A percentile compares a stretch with the other conserved stretches of the same genome.
These are phyloP conservation scores for Phytophthora capsici DNA, from an alignment of 352 stramenopile species.

Conservation along the genomic window DNA sequence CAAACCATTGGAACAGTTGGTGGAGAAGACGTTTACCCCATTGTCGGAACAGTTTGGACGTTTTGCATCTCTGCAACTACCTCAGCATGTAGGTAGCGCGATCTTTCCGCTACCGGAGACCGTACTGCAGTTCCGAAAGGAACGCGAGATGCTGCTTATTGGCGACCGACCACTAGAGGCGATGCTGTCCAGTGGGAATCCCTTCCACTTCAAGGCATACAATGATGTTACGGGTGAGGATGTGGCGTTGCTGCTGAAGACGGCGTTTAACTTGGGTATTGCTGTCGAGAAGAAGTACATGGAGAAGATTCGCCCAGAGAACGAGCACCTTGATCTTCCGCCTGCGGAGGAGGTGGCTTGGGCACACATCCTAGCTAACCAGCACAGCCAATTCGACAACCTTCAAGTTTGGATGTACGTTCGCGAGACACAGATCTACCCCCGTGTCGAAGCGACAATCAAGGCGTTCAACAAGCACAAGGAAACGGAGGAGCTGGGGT, in stretches of 20 bases:
- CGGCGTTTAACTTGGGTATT: constrained; percentile 84
- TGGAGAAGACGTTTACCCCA: constrained; percentile 50
- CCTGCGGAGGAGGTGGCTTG: constrained; percentile 72
- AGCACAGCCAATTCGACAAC: constrained; percentile 86
- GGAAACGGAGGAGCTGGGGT: constrained; percentile 76
- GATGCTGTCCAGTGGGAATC: constrained; percentile 70
- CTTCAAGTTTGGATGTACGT: constrained; percentile 87
- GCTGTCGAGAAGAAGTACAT: constrained; percentile 86
- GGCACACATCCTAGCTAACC: constrained; percentile 83
- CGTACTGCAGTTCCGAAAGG: constrained; percentile 51
- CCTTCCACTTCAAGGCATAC: constrained; percentile 62
- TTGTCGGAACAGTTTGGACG: constrained; percentile 50
- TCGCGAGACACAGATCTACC: constrained; percentile 82
- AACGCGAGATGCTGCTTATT: constrained; percentile 61
- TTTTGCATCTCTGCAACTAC: constrained; percentile 75
- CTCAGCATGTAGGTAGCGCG: constrained; percentile 46
- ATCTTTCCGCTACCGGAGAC: constrained; percentile 42
- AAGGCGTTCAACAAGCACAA: constrained; percentile 64
- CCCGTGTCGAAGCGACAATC: constrained; percentile 66
- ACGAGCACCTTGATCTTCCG: constrained; percentile 50
- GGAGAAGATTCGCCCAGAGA: constrained; percentile 57
- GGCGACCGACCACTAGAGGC: constrained; percentile 69
- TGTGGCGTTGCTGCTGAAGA: constrained; percentile 73
- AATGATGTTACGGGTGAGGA: constrained; percentile 57
- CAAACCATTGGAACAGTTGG: constrained; percentile 41